Base-by-base conservation (phyloP, 257 asterid species). In the Cynanchum wilfordii region DNA sequence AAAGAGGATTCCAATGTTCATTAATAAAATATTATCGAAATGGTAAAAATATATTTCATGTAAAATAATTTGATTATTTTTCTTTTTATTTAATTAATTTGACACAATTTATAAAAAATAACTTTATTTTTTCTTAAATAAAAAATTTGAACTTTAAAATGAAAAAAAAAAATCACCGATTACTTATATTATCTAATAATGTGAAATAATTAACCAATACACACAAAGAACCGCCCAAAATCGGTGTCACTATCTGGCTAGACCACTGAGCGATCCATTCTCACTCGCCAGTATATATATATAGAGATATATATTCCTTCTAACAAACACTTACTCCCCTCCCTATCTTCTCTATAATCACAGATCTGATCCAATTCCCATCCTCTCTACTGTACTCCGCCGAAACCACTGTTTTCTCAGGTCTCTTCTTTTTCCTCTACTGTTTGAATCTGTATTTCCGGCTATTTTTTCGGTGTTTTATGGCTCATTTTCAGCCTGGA, bases 361-460 rank as follows among this genome's bases (percentile, higher is more conserved):
- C 58, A 68, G 78, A 55, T 74, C 78, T 74, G 58, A 55, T 44
- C 49, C 49, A 17, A 11, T 10, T 0, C n/a, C 50, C 16, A 30
- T 2, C 40, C 69, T 62, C 67, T 64, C 50, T 19, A 67, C 38
- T 55, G 29, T 19, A 68, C 44, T 27, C 15, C 27, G 20, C 66
- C 5, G 20, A 12, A 54, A 22, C 24, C 33, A 30, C 29, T 33
- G 30, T 36, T 3, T 74, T 24, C 44, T 20, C 24, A 25, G 73
- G 73, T 66, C 27, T 38, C 33, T 49, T 40, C 30, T 40, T 65
- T 54, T 74, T 56, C 20, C 59, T 40, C 49, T 42, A 1, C 11
- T 19, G 22, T 0, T 54, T 65, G 55, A 24, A 38, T 63, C 68
- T 11, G 30, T 7, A 22, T 13, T 29, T 65, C 16, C 15, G 12